These are phyloP conservation scores for Pseudopithomyces chartarum DNA, from an alignment of 2,329 filamentous ascomycete species.

Conservation along the genomic window DNA sequence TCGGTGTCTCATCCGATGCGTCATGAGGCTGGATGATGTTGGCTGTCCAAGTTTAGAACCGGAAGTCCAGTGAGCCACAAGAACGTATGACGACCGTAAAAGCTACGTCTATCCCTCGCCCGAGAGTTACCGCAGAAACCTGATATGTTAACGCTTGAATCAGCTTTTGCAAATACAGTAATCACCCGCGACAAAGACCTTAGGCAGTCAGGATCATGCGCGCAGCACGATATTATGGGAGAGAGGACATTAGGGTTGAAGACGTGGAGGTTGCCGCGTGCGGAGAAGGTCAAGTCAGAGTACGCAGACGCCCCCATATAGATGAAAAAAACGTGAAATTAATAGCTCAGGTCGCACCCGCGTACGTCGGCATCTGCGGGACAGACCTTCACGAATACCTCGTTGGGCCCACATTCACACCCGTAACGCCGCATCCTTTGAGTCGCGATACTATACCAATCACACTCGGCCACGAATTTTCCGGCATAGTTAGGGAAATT, in stretches of 20 bases:
- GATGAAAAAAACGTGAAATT: not conserved
- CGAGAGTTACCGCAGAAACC: not conserved
- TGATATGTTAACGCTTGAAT: slow-evolving; percentile 35
- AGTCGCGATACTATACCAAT: slow-evolving; percentile 64
- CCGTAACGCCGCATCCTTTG: slow-evolving; percentile 59
- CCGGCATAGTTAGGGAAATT: slow-evolving; percentile 64
- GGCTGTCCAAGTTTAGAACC: slow-evolving; percentile 2
- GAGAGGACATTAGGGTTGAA: slow-evolving; percentile 61
- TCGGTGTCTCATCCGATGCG: slow-evolving; percentile 9
- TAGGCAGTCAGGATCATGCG: slow-evolving; percentile 48
- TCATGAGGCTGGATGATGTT: slow-evolving; percentile 10
- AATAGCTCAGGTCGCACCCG: slow-evolving; percentile 44
- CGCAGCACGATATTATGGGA: slow-evolving; percentile 61
- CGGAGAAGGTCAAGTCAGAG: slow-evolving; percentile 56
- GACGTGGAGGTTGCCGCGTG: slow-evolving; percentile 55
- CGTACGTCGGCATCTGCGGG: slow-evolving; percentile 61
- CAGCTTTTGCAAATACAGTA: slow-evolving; percentile 35
- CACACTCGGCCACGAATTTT: slow-evolving; percentile 69
- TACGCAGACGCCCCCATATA: slow-evolving; percentile 11
- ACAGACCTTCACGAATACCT: slow-evolving; percentile 60
- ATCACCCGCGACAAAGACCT: slow-evolving; percentile 15
- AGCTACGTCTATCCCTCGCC: not conserved
- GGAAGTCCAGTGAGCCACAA: not conserved
- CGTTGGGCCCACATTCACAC: slow-evolving; percentile 55
- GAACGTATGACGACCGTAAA: not conserved